These are phyloP conservation scores for Pistacia vera DNA, from an alignment of 345 rosid species.

Conservation along the genomic window DNA sequence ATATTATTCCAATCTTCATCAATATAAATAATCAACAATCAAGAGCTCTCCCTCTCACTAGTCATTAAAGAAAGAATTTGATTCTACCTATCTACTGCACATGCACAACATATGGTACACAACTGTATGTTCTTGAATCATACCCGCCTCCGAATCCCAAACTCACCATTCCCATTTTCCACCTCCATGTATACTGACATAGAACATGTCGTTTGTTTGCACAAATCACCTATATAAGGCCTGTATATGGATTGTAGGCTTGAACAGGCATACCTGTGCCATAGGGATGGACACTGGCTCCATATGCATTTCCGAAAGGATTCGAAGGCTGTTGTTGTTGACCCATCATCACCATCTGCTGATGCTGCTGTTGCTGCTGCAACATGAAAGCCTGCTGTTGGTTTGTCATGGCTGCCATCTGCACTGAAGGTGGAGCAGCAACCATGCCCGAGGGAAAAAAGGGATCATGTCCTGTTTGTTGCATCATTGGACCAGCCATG, in stretches of 20 bases:
- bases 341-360: constrained; percentile 71
- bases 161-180: neutral
- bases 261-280: constrained; percentile 63
- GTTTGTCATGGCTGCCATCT: constrained; percentile 71
- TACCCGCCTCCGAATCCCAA: constrained; percentile 4
- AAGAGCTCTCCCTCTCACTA: constrained; percentile 26
- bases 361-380: constrained; percentile 69
- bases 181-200: constrained; percentile 13
- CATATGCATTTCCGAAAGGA: constrained; percentile 56
- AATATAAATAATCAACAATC: constrained; percentile 32
- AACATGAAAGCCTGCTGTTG: constrained; percentile 72
- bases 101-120: constrained; percentile 56
- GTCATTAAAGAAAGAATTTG: constrained; percentile 52
- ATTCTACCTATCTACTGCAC: constrained; percentile 48
- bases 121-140: constrained; percentile 25
- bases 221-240: constrained; percentile 38
- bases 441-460: constrained; percentile 52
- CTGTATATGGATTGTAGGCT: constrained; percentile 61
- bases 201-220: constrained; percentile 11
- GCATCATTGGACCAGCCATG: constrained; percentile 56
- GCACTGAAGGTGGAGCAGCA: constrained; percentile 65
- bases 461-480: constrained; percentile 57
- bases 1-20: constrained; percentile 34
- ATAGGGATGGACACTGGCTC: constrained; percentile 47
- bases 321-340: constrained; percentile 56